These are phyloP conservation scores for Podaxis sp. DNA, from an alignment of 768 basidiomycete species.

Conservation along the genomic window DNA sequence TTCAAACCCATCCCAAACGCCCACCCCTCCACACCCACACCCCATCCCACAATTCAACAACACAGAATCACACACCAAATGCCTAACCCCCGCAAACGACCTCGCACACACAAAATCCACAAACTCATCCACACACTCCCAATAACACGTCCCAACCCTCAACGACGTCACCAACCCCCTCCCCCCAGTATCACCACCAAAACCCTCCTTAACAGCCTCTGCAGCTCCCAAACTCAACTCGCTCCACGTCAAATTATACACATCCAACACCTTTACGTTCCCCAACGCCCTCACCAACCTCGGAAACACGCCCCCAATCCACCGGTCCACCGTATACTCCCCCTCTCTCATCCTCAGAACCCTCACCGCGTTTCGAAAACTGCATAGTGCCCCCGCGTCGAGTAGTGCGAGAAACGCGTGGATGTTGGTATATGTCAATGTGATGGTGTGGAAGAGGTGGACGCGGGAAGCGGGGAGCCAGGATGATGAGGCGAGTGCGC, in stretches of 20 bases:
- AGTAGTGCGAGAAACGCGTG: not conserved
- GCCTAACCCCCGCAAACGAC: not conserved
- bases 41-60: slow-evolving; percentile 9
- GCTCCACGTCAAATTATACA: slow-evolving; percentile 12
- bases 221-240: not conserved
- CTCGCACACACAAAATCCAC: slow-evolving; percentile 2
- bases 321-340: slow-evolving; percentile 7
- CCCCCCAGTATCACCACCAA: not conserved
- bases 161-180: not conserved
- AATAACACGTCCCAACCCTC: slow-evolving; percentile 13
- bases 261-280: not conserved
- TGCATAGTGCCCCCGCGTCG: not conserved
- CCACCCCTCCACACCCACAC: not conserved
- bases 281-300: not conserved
- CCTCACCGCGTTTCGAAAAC: not conserved
- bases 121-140: slow-evolving; percentile 10
- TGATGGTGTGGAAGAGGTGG: not conserved
- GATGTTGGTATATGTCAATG: not conserved
- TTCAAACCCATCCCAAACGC: not conserved
- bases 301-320: not conserved
- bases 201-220: not conserved
- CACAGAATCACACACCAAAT: slow-evolving; percentile 12
- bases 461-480: slow-evolving; percentile 3
- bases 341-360: slow-evolving; percentile 11
- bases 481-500: not conserved